Base-by-base conservation (phyloP, 352 stramenopile genomes). In the Elongisporangium senticosum region DNA sequence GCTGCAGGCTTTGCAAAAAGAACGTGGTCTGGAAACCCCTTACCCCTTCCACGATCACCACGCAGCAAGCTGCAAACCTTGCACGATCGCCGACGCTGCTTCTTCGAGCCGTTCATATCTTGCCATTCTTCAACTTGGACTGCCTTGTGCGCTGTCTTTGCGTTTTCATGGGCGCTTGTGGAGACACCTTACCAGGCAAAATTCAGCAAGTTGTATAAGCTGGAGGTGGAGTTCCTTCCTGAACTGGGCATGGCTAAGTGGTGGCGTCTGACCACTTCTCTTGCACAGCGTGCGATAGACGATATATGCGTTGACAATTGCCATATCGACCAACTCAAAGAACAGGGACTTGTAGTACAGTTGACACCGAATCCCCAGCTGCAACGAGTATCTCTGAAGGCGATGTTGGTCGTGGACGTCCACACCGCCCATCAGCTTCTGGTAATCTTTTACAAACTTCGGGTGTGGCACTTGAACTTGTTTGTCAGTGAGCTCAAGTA, bases 41-140 rank as follows among this genome's bases (percentile, higher is more conserved):
- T 22, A n/a, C n/a, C n/a, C n/a, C n/a, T n/a, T n/a, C 58, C 63
- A 24, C 68, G 61, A 23, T 61, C 59, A 17, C 64, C 58, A 40
- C 65, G 62, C 55, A 75, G 52, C n/a, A 66, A 39, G 24, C 63
- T 70, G 47, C 68, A 75, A n/a, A 72, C 68, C 67, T 72, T 75
- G 39, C 64, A 75, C 4, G 61, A 61, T 23, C 64, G 64, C 49
- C 68, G 68, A 17, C 64, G 68, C 56, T 62, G 67, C 24, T 65
- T 75, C 28, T 50, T 50, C 43, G 43, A 50, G 8, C 43, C 43
- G 43, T 50, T 50, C 3, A 50, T 7, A n/a, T 21, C 43, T 50
- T 50, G 43, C 43, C 43, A 50, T 21, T 50, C 43, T n/a, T 50
- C 43, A n/a, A 50, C 43, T 50, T 50, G 43, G 2, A 50, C 3